A percentile compares a stretch with the other conserved stretches of the same genome.
These are phyloP conservation scores for Diaporthe citrichinensis DNA, from an alignment of 2,329 filamentous ascomycete species.

Conservation along the genomic window DNA sequence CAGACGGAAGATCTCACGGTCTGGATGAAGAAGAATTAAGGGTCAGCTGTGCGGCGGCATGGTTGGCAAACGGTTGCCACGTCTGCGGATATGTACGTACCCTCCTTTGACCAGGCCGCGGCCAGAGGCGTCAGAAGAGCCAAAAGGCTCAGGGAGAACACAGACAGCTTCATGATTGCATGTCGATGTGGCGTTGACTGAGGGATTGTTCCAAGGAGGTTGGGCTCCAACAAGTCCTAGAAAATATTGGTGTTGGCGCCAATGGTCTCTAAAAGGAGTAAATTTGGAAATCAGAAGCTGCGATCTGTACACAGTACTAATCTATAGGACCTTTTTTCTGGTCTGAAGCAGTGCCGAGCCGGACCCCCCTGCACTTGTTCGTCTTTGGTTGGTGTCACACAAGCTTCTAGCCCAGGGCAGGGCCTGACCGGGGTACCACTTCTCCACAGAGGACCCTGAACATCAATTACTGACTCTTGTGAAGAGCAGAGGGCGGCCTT, in stretches of 20 bases:
- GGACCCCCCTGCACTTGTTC: slow-evolving; percentile 1
- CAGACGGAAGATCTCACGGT: slow-evolving; percentile 97
- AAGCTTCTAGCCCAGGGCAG: slow-evolving; percentile 18
- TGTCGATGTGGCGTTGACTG: slow-evolving; percentile 45
- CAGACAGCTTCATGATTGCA: slow-evolving; percentile 79
- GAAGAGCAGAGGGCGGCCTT: neutral
- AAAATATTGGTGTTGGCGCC: slow-evolving; percentile 13
- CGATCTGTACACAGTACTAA: slow-evolving; percentile 24
- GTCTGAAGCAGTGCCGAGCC: slow-evolving; percentile 33
- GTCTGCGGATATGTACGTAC: slow-evolving; percentile 60
- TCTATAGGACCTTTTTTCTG: slow-evolving; percentile 16
- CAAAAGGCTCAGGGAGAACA: slow-evolving; percentile 78
- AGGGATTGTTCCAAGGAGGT: neutral
- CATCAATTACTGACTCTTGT: neutral
- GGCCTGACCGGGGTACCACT: neutral
- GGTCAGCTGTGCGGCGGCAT: slow-evolving; percentile 18
- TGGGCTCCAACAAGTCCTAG: slow-evolving; percentile 6
- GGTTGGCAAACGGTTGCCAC: slow-evolving; percentile 31
- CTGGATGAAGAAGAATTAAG: slow-evolving; percentile 59
- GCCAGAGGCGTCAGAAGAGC: slow-evolving; percentile 76
- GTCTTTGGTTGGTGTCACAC: slow-evolving; percentile 10
- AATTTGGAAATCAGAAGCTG: neutral
- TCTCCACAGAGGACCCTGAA: slow-evolving; percentile 32
- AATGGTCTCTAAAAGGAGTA: slow-evolving; percentile 5
- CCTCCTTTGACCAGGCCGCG: slow-evolving; percentile 89